Conservation (phyloP, 1,284 basidiomycete species). For the Ganoderma lingzhi region DNA sequence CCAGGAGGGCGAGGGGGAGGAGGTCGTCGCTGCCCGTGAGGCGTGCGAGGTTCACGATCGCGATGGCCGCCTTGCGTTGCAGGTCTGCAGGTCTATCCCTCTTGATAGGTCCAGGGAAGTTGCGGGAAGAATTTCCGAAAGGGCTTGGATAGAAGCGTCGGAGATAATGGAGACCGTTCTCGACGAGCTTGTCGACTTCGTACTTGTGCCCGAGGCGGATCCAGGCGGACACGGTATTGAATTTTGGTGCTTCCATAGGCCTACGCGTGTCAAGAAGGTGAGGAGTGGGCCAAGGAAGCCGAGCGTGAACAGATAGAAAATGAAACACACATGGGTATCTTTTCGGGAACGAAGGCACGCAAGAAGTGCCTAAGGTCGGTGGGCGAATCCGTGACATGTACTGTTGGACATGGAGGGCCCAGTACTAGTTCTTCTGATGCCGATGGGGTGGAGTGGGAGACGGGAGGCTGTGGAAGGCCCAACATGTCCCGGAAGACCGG, state of each 20-base stretch:
- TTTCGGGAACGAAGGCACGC: neutral
- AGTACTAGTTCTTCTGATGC: neutral
- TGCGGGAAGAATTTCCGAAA: neutral
- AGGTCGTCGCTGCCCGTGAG: constrained; percentile 7
- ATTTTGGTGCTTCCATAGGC: neutral
- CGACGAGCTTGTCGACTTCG: constrained; percentile 10
- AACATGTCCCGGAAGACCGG: constrained; percentile 12
- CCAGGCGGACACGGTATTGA: neutral
- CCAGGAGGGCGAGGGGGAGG: constrained; percentile 12
- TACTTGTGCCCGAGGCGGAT: constrained; percentile 20
- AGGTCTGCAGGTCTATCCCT: neutral
- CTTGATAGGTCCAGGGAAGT: neutral
- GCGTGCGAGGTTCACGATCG: constrained; percentile 10
- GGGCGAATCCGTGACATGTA: constrained; percentile 1
- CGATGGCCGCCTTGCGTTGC: neutral
- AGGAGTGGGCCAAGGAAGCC: neutral
- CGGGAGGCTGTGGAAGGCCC: constrained; percentile 5
- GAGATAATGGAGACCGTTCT: constrained; percentile 2
- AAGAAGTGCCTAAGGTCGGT: constrained; percentile 6
- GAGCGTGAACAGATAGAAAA: neutral
- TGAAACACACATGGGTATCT: neutral
- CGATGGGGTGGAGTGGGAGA: neutral
- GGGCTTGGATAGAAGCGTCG: neutral
- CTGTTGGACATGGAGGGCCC: neutral
- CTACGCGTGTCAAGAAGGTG: too few species aligned